Conservation (phyloP, 805 yeast species). For the Yarrowia osloensis region DNA sequence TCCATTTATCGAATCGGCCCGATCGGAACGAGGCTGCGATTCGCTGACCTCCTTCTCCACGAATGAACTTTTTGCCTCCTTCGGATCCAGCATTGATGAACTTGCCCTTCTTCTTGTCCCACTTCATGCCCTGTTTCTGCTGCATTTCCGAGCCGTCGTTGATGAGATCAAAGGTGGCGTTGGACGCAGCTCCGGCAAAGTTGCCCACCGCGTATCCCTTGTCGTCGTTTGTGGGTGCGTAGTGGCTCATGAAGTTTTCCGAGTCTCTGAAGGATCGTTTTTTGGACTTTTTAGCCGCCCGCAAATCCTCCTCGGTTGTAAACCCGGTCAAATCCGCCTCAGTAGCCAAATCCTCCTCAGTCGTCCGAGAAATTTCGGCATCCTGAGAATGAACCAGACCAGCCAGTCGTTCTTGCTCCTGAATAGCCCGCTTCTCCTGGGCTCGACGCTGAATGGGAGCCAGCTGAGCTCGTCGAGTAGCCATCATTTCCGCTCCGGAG, state of each 20-base stretch:
- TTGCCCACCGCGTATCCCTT: constrained; percentile 58
- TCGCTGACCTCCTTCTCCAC: constrained; percentile 91
- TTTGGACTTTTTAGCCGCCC: constrained; percentile 5
- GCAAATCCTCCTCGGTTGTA: neutral
- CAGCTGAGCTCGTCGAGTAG: constrained; percentile 77
- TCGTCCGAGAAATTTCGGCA: constrained; percentile 13
- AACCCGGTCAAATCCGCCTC: constrained; percentile 26
- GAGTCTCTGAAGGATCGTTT: constrained; percentile 71
- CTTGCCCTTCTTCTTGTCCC: constrained; percentile 94
- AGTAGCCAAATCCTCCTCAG: constrained; percentile 16
- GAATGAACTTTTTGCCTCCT: constrained; percentile 76
- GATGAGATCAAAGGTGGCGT: constrained; percentile 81
- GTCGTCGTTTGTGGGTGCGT: constrained; percentile 81
- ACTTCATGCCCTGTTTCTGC: constrained; percentile 66
- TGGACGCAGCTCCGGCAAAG: constrained; percentile 80
- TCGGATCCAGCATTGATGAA: constrained; percentile 74
- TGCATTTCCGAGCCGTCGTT: constrained; percentile 73
- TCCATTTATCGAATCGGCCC: constrained; percentile 94
- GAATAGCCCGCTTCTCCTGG: constrained; percentile 54
- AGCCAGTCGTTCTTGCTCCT: constrained; percentile 70
- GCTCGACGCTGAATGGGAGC: constrained; percentile 86
- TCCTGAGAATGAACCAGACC: constrained; percentile 31
- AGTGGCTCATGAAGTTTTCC: constrained; percentile 79
- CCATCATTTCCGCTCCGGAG: constrained; percentile 74
- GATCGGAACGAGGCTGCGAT: constrained; percentile 89